A percentile compares a stretch with the other conserved stretches of the same genome.
Conservation (phyloP, 495 filamentous ascomycete genomes). For the Penicillium cosmopolitanum region DNA sequence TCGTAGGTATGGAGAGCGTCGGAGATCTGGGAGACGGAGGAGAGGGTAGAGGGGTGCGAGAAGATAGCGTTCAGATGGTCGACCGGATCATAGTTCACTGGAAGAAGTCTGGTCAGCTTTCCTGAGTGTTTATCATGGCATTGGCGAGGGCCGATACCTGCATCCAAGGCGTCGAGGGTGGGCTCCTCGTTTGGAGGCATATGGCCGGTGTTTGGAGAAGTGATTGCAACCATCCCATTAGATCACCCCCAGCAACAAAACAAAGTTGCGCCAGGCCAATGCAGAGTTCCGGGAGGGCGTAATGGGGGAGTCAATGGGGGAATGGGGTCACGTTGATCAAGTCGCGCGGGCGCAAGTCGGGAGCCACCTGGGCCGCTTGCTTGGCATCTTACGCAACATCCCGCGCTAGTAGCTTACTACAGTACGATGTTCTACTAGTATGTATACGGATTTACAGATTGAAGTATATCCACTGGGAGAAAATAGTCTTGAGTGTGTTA, state of each 20-base stretch:
- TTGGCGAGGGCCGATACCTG: conserved; percentile 35
- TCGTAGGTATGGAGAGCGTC: conserved; percentile 74
- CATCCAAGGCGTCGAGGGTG: conserved; percentile 45
- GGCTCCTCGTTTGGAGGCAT: conserved; percentile 45
- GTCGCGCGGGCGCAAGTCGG: conserved; percentile 23
- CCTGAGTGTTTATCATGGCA: conserved; percentile 1
- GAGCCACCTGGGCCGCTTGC: conserved; percentile 21
- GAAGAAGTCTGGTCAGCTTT: conserved; percentile 24
- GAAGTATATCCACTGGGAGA: background rate
- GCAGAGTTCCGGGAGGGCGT: conserved; percentile 12
- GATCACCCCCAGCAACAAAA: conserved; percentile 24
- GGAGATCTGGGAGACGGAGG: conserved; percentile 73
- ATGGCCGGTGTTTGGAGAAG: conserved; percentile 38
- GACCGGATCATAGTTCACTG: conserved; percentile 93
- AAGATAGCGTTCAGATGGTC: conserved; percentile 93
- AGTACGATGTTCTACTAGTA: background rate
- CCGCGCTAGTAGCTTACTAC: background rate
- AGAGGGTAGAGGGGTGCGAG: conserved; percentile 85
- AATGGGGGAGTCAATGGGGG: conserved; percentile 6
- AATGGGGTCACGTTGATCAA: conserved; percentile 10
- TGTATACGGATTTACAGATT: no score
- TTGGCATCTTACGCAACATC: conserved; percentile 30
- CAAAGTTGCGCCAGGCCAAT: conserved; percentile 29
- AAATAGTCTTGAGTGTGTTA: conserved; percentile 9
- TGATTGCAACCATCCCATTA: conserved; percentile 48